Conservation (phyloP, 495 filamentous ascomycete genomes). For the Pyronema domesticum region DNA sequence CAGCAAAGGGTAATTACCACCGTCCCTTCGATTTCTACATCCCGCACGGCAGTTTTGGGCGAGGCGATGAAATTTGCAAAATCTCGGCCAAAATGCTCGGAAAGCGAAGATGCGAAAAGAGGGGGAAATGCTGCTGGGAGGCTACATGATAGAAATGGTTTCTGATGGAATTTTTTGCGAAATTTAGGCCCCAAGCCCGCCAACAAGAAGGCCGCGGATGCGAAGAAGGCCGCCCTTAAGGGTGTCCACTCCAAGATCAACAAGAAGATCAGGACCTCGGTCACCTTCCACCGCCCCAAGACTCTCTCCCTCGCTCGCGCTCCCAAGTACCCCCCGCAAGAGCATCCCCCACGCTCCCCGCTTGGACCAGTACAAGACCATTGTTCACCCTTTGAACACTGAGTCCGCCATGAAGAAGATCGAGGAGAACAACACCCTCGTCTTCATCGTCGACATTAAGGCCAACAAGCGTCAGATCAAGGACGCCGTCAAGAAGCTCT, state of each 20-base stretch:
- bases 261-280: conserved; percentile 77
- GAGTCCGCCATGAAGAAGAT: conserved; percentile 99
- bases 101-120: background rate
- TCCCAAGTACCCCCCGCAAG: conserved; percentile 95
- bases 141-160: background rate
- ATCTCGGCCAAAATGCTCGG: background rate
- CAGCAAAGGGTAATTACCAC: conserved; percentile 19
- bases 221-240: conserved; percentile 82
- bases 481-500: conserved; percentile 93
- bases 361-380: conserved; percentile 82
- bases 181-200: conserved; percentile 45
- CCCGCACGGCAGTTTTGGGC: background rate
- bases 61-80: no score
- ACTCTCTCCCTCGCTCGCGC: conserved; percentile 77
- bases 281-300: conserved; percentile 95
- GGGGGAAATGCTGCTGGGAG: background rate
- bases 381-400: conserved; percentile 81
- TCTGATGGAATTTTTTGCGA: background rate
- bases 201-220: conserved; percentile 56
- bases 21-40: background rate
- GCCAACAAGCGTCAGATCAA: conserved; percentile 99
- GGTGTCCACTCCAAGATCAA: conserved; percentile 67
- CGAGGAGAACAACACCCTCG: conserved; percentile 98
- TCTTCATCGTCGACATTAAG: conserved; percentile 97
- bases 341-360: conserved; percentile 75